These are phyloP conservation scores for Nakazawaea pomicola DNA, from an alignment of 805 yeast species.

Conservation along the genomic window DNA sequence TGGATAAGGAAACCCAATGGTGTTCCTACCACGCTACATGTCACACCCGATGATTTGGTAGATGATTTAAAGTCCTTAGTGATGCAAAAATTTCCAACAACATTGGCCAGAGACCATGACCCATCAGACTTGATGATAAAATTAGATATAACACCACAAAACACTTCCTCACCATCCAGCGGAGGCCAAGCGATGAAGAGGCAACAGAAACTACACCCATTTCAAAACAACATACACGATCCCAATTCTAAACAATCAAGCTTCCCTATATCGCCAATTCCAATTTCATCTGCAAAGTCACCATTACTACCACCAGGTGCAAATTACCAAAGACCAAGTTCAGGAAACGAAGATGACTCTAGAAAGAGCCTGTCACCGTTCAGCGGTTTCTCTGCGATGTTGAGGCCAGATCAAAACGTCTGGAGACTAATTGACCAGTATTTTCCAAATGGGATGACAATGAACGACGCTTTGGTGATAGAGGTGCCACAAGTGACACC, in stretches of 20 bases:
- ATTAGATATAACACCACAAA: constrained; percentile 16
- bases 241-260: constrained; percentile 9
- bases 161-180: constrained; percentile 7
- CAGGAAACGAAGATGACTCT: not conserved
- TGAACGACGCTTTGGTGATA: constrained; percentile 59
- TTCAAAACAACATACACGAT: constrained; percentile 14
- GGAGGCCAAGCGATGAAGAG: not conserved
- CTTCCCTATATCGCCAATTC: constrained; percentile 24
- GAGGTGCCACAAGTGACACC: constrained; percentile 33
- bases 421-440: constrained; percentile 53
- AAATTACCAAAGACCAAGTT: constrained; percentile 2
- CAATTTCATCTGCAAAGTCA: constrained; percentile 21
- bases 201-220: constrained; percentile 2
- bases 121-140: constrained; percentile 58
- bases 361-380: constrained; percentile 7
- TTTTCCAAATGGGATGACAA: constrained; percentile 64
- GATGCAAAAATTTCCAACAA: constrained; percentile 59
- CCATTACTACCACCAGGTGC: constrained; percentile 8
- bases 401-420: constrained; percentile 61
- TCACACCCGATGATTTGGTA: constrained; percentile 58
- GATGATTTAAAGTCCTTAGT: constrained; percentile 78
- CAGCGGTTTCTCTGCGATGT: constrained; percentile 8
- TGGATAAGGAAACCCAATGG: constrained; percentile 51
- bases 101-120: constrained; percentile 56
- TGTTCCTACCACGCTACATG: constrained; percentile 65